Percentiles rank a stretch among this genome's conserved stretches.
Conservation (phyloP, 805 yeast genomes). For the Pichia kluyveri region DNA sequence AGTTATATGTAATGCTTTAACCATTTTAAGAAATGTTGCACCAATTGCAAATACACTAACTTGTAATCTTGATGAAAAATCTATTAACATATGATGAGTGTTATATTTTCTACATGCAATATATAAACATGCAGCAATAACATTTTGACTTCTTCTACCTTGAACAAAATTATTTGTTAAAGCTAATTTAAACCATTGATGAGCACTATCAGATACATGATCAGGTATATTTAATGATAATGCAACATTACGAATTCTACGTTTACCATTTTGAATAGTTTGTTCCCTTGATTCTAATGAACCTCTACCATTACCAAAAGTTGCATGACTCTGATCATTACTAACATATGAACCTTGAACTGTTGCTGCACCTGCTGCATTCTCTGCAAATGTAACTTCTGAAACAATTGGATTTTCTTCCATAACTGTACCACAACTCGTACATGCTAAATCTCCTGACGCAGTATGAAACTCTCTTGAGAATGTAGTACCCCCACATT, state of each 20-base stretch:
- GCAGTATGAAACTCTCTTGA: constrained; percentile 45
- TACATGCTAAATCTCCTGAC: constrained; percentile 74
- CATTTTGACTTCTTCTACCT: constrained; percentile 95
- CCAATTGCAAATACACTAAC: constrained; percentile 92
- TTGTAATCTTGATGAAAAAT: constrained; percentile 82
- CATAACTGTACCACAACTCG: constrained; percentile 73
- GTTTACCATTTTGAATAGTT: constrained; percentile 75
- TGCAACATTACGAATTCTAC: constrained; percentile 74
- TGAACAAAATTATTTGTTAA: constrained; percentile 85
- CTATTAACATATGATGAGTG: constrained; percentile 93
- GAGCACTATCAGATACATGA: constrained; percentile 76
- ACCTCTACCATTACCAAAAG: constrained; percentile 59
- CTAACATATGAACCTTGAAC: constrained; percentile 93
- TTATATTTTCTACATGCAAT: constrained; percentile 87
- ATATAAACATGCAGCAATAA: constrained; percentile 88
- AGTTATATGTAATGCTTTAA: constrained; percentile 71
- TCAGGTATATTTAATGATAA: constrained; percentile 73
- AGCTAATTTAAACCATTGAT: constrained; percentile 84
- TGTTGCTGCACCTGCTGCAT: constrained; percentile 87
- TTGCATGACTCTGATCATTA: constrained; percentile 73
- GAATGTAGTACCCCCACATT: constrained; percentile 47
- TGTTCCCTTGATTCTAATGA: constrained; percentile 84
- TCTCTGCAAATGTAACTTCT: constrained; percentile 90
- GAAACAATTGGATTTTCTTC: constrained; percentile 93
- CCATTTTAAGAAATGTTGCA: constrained; percentile 89